Conservation (phyloP, 805 yeast species). For the Candida mattraensis region DNA sequence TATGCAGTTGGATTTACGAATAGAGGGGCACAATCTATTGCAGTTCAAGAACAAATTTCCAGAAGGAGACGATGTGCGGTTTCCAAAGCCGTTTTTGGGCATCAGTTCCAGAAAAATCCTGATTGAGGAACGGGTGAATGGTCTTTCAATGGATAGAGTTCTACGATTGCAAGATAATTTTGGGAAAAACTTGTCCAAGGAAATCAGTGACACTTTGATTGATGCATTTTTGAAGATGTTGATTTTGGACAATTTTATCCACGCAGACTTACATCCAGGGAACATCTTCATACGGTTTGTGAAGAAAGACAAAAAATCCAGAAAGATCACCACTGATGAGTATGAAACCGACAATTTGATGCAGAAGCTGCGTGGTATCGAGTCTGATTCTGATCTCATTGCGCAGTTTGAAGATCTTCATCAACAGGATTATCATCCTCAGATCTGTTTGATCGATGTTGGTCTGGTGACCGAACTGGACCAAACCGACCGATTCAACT, state of each 20-base stretch:
- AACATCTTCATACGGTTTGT: constrained; percentile 63
- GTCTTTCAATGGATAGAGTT: constrained; percentile 76
- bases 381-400: constrained; percentile 29
- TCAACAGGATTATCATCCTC: constrained; percentile 68
- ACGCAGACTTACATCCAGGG: constrained; percentile 97
- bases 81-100: constrained; percentile 73
- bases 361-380: constrained; percentile 37
- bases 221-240: constrained; percentile 94
- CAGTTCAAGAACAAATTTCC: constrained; percentile 71
- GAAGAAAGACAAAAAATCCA: constrained; percentile 40
- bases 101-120: constrained; percentile 69
- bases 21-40: constrained; percentile 80
- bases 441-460: constrained; percentile 86
- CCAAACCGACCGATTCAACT: constrained; percentile 73
- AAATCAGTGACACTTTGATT: constrained; percentile 75
- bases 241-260: constrained; percentile 89
- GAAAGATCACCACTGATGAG: constrained; percentile 44
- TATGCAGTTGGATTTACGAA: constrained; percentile 82
- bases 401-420: constrained; percentile 50
- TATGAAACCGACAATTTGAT: constrained; percentile 48
- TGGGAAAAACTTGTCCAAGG: constrained; percentile 53
- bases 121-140: constrained; percentile 83
- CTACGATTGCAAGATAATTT: constrained; percentile 51
- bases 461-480: constrained; percentile 92
- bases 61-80: constrained; percentile 58